A percentile compares a stretch with the other conserved stretches of the same genome.
phyloP scores from a whole-genome alignment of 352 stramenopile genomes.

The Pythium rishiriense region DNA sequence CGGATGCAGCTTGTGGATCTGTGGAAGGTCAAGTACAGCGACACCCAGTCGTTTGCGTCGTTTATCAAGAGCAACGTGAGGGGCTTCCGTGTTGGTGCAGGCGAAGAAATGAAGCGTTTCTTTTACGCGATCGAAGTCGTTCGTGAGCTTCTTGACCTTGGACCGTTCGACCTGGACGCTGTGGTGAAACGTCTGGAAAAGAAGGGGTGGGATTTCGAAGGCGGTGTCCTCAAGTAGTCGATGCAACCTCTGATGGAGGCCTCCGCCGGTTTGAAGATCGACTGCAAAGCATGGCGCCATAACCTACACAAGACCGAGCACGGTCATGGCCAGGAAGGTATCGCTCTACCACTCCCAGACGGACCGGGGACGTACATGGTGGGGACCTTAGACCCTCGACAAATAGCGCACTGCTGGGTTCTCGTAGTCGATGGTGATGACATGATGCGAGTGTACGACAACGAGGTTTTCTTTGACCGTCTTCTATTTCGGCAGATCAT shows the following conservation, averaged over 20 bases:
- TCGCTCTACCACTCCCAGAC: background rate
- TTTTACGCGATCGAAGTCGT: conserved; percentile 10
- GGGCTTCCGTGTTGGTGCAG: background rate
- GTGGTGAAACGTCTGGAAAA: background rate
- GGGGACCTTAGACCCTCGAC: conserved; percentile 3
- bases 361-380: conserved; percentile 9
- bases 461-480: background rate
- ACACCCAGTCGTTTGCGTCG: background rate
- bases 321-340: background rate
- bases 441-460: conserved; percentile 13
- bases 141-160: conserved; percentile 1
- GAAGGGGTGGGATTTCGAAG: background rate
- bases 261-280: background rate
- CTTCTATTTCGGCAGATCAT: conserved; percentile 1
- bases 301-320: conserved; percentile 13
- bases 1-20: conserved; percentile 14
- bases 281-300: background rate
- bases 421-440: conserved; percentile 7
- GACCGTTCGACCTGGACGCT: background rate
- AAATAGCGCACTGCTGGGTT: conserved; percentile 2
- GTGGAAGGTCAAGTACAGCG: conserved; percentile 3
- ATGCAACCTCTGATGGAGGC: background rate
- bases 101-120: conserved; percentile 9
- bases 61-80: conserved; percentile 8
- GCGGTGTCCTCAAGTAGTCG: background rate